phyloP scores from a whole-genome alignment of 2,329 filamentous ascomycete species.

The Neofusicoccum sp. region DNA sequence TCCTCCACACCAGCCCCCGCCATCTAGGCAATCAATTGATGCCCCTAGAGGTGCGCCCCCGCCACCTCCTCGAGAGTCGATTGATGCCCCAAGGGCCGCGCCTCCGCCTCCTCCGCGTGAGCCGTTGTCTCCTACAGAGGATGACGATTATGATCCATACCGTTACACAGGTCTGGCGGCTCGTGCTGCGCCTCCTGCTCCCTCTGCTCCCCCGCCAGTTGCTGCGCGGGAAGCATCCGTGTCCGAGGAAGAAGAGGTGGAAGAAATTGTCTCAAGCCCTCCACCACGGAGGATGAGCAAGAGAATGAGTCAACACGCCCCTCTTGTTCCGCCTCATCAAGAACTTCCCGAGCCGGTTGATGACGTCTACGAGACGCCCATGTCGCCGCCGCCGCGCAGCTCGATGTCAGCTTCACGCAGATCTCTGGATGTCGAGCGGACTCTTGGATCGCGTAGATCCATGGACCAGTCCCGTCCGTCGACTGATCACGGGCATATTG shows the following conservation, averaged over 20 bases:
- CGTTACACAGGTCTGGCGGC: conserved; percentile 45
- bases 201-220: conserved; percentile 36
- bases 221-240: conserved; percentile 19
- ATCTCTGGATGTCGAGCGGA: conserved; percentile 64
- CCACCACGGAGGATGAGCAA: conserved; percentile 29
- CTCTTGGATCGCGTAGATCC: conserved; percentile 57
- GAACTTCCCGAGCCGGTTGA: conserved; percentile 30
- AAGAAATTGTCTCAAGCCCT: conserved; percentile 35
- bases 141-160: conserved; percentile 70
- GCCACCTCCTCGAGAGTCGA: conserved; percentile 49
- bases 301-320: conserved; percentile 28
- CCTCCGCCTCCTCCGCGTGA: conserved; percentile 60
- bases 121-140: conserved; percentile 32
- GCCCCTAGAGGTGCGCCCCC: conserved; percentile 69
- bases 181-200: conserved; percentile 33
- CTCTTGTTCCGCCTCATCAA: conserved; percentile 35
- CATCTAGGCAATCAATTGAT: conserved; percentile 65
- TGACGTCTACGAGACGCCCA: conserved; percentile 26
- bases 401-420: conserved; percentile 44
- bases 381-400: conserved; percentile 33
- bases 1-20: conserved; percentile 51
- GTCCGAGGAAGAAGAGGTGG: conserved; percentile 30
- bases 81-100: conserved; percentile 46
- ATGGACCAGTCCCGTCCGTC: conserved; percentile 74
- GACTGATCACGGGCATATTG: conserved; percentile 78